A percentile compares a stretch with the other conserved stretches of the same genome.
Conservation (phyloP, 306 rosid genomes). For the Notholithocarpus densiflorus region DNA sequence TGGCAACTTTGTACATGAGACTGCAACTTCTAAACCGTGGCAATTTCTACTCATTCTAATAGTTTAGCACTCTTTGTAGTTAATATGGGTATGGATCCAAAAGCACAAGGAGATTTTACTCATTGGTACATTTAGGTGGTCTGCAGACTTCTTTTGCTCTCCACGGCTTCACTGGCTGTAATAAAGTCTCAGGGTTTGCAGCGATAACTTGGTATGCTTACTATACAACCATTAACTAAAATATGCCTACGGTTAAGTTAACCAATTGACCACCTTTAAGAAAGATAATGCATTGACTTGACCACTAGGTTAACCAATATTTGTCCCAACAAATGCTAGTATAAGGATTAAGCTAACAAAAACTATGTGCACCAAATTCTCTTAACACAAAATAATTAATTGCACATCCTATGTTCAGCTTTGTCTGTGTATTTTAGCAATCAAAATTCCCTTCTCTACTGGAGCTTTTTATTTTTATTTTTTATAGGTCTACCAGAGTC, state of each 20-base stretch:
- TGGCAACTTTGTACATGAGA: background rate
- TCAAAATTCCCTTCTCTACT: too few species aligned
- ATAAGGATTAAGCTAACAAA: too few species aligned
- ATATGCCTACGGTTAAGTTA: background rate
- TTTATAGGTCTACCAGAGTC: too few species aligned
- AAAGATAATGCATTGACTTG: background rate
- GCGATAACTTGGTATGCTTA: background rate
- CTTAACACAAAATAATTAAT: too few species aligned
- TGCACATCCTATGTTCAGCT: too few species aligned
- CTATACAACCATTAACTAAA: background rate
- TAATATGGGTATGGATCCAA: background rate
- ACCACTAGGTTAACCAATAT: background rate
- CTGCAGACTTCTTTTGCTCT: background rate
- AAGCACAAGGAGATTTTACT: background rate
- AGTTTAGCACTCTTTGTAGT: background rate
- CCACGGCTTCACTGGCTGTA: background rate
- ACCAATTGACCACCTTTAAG: background rate
- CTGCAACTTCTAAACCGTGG: background rate
- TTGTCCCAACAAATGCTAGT: background rate
- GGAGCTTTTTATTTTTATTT: too few species aligned
- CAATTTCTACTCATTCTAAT: background rate
- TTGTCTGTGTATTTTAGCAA: too few species aligned
- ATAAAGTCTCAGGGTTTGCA: background rate
- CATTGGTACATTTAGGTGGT: background rate
- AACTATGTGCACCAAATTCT: too few species aligned